These are phyloP conservation scores for Omphalea diandra DNA, from an alignment of 441 rosid genomes.

Conservation along the genomic window DNA sequence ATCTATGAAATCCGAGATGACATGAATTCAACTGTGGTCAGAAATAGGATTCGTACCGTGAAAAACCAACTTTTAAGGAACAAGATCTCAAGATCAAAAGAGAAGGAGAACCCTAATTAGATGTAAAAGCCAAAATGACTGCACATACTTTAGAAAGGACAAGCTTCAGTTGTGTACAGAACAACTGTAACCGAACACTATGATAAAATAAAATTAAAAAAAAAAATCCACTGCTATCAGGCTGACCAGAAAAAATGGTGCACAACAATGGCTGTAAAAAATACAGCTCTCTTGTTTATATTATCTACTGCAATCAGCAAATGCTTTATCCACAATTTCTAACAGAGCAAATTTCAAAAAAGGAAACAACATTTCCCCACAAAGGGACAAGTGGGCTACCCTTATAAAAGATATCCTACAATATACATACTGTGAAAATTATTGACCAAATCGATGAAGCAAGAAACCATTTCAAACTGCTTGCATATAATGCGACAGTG, in stretches of 20 bases:
- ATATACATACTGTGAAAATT: too few relatives aligned
- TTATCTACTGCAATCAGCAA: neutral
- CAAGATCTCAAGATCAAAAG: neutral
- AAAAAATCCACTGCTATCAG: neutral
- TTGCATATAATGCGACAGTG: neutral
- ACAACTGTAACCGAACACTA: neutral
- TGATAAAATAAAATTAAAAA: neutral
- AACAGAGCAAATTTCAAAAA: neutral
- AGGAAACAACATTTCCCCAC: neutral
- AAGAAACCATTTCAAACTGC: neutral
- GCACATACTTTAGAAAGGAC: neutral
- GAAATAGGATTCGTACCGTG: too few relatives aligned
- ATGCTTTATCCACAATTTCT: neutral
- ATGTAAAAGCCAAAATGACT: neutral
- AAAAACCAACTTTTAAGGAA: neutral
- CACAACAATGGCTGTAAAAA: neutral
- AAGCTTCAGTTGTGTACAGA: constrained; percentile 3
- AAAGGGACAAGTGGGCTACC: neutral
- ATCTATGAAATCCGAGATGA: too few relatives aligned
- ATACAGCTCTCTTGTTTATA: neutral
- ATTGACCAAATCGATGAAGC: neutral
- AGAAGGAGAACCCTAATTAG: neutral
- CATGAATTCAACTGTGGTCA: too few relatives aligned
- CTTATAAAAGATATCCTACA: neutral
- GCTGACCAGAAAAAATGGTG: neutral